Evolutionary conservation across 2,329 filamentous ascomycete genomes (phyloP), one percentile per base, ranked within the genome.

Genomic region (Ploettnerulaceae sp.): DNA sequence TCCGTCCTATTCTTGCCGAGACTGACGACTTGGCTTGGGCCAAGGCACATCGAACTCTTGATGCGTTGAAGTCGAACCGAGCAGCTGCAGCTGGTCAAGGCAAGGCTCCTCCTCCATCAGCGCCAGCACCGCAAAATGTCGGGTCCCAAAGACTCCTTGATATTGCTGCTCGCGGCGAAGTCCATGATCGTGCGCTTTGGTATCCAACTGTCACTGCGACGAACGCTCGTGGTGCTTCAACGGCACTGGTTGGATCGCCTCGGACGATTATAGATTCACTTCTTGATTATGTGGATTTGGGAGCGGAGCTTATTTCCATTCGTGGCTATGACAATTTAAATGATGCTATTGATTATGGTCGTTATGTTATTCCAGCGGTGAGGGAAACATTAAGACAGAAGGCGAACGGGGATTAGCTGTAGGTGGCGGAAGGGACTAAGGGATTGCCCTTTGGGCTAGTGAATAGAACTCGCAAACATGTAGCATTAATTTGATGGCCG

Each of bases 131-230:
- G 1, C 76, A 81, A 57, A 81, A 81, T 50, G 75, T 76, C 0
- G 77, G 77, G 0, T 79, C 76, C 0, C 76, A 80, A 60, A 68
- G 77, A 0, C 60, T 81, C 35, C 67, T 81, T 0, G 76, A 79
- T 7, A 80, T 81, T 52, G 77, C 77, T 21, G 64, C 68, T 36
- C 64, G 66, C 2, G 74, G 74, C 1, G 76, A 80, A 56, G 72
- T 81, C 2, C 77, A 81, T 53, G 77, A 81, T 57, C 73, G 76
- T 14, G 76, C 75, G 1, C 63, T 81, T n/a, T 81, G 77, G 77
- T 81, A 80, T 60, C 76, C 77, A 0, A 81, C 77, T 0, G 77
- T 81, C 4, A 79, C 75, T 2, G 77, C 77, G 1, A 81, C 77
- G 1, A 76, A 76, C 57, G 77, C 77, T 1, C 67, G 75, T 1